Evolutionary conservation across 192 early-diverging fungal genomes (phyloP), one percentile per base, ranked within the genome.

Genomic region (Entomortierella lignicola): DNA sequence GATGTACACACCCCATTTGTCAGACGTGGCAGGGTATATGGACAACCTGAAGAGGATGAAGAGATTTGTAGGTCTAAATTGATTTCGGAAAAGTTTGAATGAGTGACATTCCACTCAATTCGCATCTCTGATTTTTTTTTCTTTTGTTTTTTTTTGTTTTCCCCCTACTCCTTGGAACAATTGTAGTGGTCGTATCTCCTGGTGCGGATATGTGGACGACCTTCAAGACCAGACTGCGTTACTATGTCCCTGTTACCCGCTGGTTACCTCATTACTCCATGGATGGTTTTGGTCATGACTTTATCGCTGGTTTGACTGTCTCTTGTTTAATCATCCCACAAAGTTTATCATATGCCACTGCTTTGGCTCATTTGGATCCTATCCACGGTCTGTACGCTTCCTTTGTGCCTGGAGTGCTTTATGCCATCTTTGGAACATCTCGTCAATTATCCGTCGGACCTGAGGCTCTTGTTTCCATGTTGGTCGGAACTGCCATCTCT

Each of bases 381-480:
- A 86, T 96, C n/a, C 89, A 95, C 68, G 98, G 98, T 21, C 86
- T 99, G 26, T 99, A 97, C 66, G 90, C 96, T 0, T 90, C 93
- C 23, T 91, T 93, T 11, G 87, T 94, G 41, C 94, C 97, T 11
- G 88, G 91, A 31, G 81, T 97, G 30, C 84, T 94, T 25, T 99
- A 99, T 72, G 85, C 91, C 12, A 81, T 98, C 63, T 89, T 99
- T 60, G 98, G 98, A 17, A 99, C 95, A 23, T 98, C 95, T 23
- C 83, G 95, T 29, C 96, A 98, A 83, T 84, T 99, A 63, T 94
- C 95, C 7, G 90, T 98, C 74, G 98, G 97, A 2, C 97, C 98
- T 12, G 96, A 98, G 77, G 96, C 97, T 3, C 85, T 97, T 0
- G 88, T 98, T 2, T 94, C 97, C 4, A 95, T 98, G 61, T 84